Percentiles rank a stretch among this genome's conserved stretches.
These are phyloP conservation scores for Volvox reticuliferus DNA, from an alignment of 139 green algal species.

Conservation along the genomic window DNA sequence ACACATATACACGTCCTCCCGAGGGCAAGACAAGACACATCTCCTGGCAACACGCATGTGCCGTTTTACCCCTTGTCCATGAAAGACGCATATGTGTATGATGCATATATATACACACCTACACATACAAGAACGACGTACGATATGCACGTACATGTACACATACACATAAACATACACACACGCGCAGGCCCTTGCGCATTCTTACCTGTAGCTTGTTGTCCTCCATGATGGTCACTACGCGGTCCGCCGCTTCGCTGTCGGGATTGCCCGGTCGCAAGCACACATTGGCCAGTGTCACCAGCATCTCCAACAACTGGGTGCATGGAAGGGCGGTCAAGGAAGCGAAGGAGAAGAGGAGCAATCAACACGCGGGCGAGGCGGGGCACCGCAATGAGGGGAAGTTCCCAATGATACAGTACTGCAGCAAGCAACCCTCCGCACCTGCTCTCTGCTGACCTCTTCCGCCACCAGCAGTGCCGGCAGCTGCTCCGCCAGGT, in stretches of 20 bases:
- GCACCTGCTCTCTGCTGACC: conserved; percentile 15
- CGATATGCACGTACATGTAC: too few species aligned
- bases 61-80: too few species aligned
- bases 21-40: too few species aligned
- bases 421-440: not conserved
- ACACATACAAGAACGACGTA: too few species aligned
- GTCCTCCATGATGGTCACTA: conserved; percentile 14
- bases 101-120: too few species aligned
- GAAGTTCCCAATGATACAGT: not conserved
- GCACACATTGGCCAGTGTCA: conserved; percentile 19
- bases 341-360: not conserved
- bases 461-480: not conserved
- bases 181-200: too few species aligned
- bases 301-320: conserved; percentile 24
- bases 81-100: too few species aligned
- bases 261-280: not conserved
- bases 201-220: not conserved
- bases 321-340: not conserved
- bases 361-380: too few species aligned
- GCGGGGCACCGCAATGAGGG: not conserved
- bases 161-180: too few species aligned
- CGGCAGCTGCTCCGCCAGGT: conserved; percentile 32
- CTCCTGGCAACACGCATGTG: too few species aligned
- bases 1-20: too few species aligned
- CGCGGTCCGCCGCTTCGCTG: conserved; percentile 8